These are phyloP conservation scores for Cladosporium sp. DNA, from an alignment of 2,329 filamentous ascomycete species.

Conservation along the genomic window DNA sequence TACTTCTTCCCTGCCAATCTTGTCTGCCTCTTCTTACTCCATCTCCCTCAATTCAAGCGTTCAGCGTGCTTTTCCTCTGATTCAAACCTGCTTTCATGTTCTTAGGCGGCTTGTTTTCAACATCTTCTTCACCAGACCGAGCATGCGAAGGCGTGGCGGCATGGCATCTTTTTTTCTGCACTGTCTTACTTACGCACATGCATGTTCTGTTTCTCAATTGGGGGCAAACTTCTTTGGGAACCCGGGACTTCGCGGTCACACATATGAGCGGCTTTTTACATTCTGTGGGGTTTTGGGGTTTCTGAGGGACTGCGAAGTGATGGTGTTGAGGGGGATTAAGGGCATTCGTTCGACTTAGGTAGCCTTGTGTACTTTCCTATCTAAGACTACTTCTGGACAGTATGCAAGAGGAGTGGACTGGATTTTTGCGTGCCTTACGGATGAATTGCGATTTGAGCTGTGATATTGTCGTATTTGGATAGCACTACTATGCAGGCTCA, in stretches of 20 bases:
- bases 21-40: neutral
- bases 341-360: neutral
- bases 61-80: slow-evolving; percentile 10
- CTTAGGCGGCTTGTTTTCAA: neutral
- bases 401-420: neutral
- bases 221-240: neutral
- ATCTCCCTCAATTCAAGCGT: neutral
- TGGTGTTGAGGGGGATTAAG: too few relatives aligned
- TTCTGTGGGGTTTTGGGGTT: neutral
- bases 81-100: neutral
- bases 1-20: neutral
- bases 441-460: neutral
- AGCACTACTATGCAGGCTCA: too few relatives aligned
- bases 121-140: neutral
- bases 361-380: too few relatives aligned
- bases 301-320: neutral
- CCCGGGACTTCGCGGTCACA: slow-evolving; percentile 1
- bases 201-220: neutral
- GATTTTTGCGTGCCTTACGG: neutral
- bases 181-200: neutral
- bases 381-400: neutral
- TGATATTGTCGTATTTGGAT: too few relatives aligned
- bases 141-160: slow-evolving; percentile 7
- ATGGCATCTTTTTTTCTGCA: neutral
- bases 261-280: neutral